Conservation (phyloP, 345 rosid species). For the Salix brachista region DNA sequence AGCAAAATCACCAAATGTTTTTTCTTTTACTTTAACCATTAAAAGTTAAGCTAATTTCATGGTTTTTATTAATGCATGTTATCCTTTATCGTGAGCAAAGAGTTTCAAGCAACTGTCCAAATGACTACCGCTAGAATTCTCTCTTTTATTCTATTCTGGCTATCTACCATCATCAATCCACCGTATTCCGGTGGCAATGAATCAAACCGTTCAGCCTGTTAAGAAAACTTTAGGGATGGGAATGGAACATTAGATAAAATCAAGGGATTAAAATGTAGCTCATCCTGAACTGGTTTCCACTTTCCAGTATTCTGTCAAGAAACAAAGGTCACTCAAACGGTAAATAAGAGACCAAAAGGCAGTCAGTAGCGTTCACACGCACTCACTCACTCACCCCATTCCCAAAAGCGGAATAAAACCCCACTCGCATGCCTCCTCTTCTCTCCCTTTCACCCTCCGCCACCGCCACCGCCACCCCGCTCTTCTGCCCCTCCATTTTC, state of each 20-base stretch:
- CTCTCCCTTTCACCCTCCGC: slow-evolving; percentile 4
- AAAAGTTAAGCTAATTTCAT: too few species aligned
- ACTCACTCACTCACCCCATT: neutral
- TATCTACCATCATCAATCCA: too few species aligned
- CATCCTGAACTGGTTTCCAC: neutral
- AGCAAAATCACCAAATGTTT: neutral
- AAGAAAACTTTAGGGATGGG: neutral
- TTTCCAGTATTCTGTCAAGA: neutral
- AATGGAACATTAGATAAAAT: neutral
- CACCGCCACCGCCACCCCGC: neutral
- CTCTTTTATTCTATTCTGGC: too few species aligned
- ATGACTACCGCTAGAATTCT: too few species aligned
- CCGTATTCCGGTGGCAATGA: neutral
- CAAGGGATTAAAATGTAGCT: neutral
- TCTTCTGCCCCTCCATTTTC: slow-evolving; percentile 15
- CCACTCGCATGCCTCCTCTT: slow-evolving; percentile 18
- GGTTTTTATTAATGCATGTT: too few species aligned
- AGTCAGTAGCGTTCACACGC: slow-evolving; percentile 3
- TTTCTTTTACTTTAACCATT: too few species aligned
- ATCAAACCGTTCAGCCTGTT: neutral
- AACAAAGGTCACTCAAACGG: slow-evolving; percentile 13
- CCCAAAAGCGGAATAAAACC: slow-evolving; percentile 24
- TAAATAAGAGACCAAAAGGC: slow-evolving; percentile 13
- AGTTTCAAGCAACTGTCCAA: too few species aligned
- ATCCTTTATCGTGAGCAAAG: too few species aligned